phyloP scores from a whole-genome alignment of 1,284 basidiomycete species.

The Coriolopsis trogii region DNA sequence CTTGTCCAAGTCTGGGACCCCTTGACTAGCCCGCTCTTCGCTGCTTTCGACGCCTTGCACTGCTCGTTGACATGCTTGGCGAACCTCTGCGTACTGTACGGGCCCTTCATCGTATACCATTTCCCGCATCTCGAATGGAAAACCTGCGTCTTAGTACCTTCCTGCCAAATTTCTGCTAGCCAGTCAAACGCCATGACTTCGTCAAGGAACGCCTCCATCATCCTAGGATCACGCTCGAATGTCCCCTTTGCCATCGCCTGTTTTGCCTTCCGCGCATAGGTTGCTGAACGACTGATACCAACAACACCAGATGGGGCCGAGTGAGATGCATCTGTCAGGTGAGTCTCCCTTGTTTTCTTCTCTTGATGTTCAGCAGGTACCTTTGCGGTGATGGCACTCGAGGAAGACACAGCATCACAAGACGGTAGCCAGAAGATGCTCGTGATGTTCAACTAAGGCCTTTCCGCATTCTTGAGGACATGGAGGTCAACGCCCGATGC shows the following conservation, averaged over 20 bases:
- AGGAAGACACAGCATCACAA: no score
- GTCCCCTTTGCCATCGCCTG: background rate
- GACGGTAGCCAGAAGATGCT: no score
- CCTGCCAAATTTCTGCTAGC: background rate
- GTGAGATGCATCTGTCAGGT: background rate
- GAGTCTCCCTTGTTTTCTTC: background rate
- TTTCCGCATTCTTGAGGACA: no score
- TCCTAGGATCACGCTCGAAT: background rate
- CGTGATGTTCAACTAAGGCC: no score
- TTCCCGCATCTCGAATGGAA: conserved; percentile 4
- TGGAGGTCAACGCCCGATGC: no score
- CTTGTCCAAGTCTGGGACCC: background rate
- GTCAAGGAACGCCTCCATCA: background rate
- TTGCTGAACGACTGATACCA: background rate
- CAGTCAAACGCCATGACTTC: background rate
- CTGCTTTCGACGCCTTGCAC: background rate
- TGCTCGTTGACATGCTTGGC: background rate
- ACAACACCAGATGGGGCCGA: background rate
- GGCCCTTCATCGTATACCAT: conserved; percentile 7
- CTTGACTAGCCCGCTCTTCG: no score
- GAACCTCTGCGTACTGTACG: background rate
- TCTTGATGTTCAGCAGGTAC: no score
- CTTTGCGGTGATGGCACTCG: no score
- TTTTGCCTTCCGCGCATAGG: background rate
- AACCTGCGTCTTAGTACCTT: background rate